These are phyloP conservation scores for Paramyrothecium roridum DNA, from an alignment of 2,329 filamentous ascomycete genomes.

Conservation along the genomic window DNA sequence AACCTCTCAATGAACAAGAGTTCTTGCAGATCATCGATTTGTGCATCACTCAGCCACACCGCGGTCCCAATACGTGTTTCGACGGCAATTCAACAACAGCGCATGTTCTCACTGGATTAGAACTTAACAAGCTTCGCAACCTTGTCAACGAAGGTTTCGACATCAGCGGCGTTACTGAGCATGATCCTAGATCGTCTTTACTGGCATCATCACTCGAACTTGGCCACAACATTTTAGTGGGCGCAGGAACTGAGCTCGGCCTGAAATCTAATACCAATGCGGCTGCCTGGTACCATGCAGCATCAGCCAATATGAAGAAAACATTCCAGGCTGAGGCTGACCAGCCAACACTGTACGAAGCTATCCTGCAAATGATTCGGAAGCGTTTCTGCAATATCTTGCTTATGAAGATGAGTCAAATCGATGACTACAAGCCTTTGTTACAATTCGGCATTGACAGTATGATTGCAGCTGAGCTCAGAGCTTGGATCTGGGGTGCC, in stretches of 20 bases:
- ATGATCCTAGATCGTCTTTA: conserved; percentile 14
- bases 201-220: conserved; percentile 7
- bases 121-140: conserved; percentile 10
- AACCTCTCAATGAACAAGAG: conserved; percentile 27
- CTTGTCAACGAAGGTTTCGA: conserved; percentile 15
- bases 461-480: conserved; percentile 1
- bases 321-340: not conserved
- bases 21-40: conserved; percentile 23
- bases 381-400: not conserved
- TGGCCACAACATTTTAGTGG: not conserved
- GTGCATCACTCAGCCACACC: too few relatives aligned
- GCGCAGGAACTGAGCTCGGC: too few relatives aligned
- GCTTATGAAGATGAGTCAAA: not conserved
- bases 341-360: not conserved
- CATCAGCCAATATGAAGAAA: not conserved
- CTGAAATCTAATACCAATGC: too few relatives aligned
- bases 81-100: not conserved
- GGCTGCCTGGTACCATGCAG: too few relatives aligned
- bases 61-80: too few relatives aligned
- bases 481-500: not conserved
- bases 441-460: not conserved
- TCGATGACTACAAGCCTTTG: not conserved
- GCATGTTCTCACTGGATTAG: not conserved
- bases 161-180: conserved; percentile 5
- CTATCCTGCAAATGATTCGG: not conserved